A percentile compares a stretch with the other conserved stretches of the same genome.
phyloP scores from a whole-genome alignment of 768 basidiomycete species.

The Kwoniella dejecticola region DNA sequence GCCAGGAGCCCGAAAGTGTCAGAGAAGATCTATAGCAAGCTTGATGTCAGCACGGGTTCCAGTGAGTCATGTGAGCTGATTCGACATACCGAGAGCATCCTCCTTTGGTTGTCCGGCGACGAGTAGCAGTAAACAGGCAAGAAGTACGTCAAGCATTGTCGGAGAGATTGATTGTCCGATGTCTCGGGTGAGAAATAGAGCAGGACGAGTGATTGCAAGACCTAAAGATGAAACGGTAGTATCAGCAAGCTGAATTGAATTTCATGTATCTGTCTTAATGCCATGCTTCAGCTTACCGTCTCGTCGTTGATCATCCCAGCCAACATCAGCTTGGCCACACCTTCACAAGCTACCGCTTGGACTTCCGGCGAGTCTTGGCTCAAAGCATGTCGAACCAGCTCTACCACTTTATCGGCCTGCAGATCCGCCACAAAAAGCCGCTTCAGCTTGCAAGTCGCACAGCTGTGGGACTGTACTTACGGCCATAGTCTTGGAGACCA shows the following conservation, averaged over 20 bases:
- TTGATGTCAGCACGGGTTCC: not conserved
- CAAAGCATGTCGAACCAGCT: conserved; percentile 65
- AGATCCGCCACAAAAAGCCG: conserved; percentile 2
- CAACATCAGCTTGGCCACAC: conserved; percentile 82
- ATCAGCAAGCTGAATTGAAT: conserved; percentile 2
- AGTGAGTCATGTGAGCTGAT: no score
- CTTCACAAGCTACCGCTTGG: conserved; percentile 72
- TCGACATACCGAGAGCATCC: conserved; percentile 69
- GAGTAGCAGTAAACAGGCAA: conserved; percentile 84
- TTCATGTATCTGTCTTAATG: no score
- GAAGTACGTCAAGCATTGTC: conserved; percentile 84
- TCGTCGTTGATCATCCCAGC: conserved; percentile 74
- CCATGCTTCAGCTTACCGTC: conserved; percentile 66
- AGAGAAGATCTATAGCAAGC: conserved; percentile 66
- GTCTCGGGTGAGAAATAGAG: conserved; percentile 81
- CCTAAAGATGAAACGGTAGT: conserved; percentile 49
- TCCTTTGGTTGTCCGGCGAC: conserved; percentile 69
- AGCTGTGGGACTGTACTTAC: conserved; percentile 27
- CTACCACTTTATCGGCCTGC: conserved; percentile 64
- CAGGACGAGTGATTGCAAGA: conserved; percentile 61
- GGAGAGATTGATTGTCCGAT: conserved; percentile 73
- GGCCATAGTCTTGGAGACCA: conserved; percentile 49
- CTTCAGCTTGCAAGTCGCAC: not conserved
- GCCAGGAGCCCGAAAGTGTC: conserved; percentile 67
- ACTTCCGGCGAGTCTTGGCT: conserved; percentile 66